phyloP scores from a whole-genome alignment of 169 alveolate species.

The Cyclospora cayetanensis region DNA sequence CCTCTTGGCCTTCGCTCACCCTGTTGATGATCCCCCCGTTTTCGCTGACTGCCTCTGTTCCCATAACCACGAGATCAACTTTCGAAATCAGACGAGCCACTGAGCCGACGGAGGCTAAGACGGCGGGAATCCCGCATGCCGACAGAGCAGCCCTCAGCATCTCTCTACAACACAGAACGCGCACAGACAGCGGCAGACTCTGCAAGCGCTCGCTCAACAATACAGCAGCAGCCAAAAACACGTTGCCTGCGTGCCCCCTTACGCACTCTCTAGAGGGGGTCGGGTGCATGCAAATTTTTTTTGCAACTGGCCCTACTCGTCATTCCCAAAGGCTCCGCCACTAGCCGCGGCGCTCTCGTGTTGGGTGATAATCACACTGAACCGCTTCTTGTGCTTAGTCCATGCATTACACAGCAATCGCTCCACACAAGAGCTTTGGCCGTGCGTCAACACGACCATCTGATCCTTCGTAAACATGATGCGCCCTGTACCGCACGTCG shows the following conservation, averaged over 20 bases:
- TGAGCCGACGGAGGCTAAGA: neutral
- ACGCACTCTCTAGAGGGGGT: no score
- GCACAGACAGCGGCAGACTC: no score
- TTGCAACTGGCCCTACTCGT: slow-evolving; percentile 35
- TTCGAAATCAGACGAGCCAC: neutral
- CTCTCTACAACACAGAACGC: neutral
- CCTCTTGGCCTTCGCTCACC: neutral
- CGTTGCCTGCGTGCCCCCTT: no score
- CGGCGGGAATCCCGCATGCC: neutral
- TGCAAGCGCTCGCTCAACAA: no score
- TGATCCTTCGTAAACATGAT: slow-evolving; percentile 51
- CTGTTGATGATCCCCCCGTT: slow-evolving; percentile 44
- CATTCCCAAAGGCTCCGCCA: neutral
- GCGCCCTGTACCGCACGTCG: slow-evolving; percentile 6
- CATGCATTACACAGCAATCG: slow-evolving; percentile 17
- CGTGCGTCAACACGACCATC: slow-evolving; percentile 51
- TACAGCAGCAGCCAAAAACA: no score
- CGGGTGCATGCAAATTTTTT: no score
- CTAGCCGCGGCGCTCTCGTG: neutral
- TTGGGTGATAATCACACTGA: slow-evolving; percentile 16
- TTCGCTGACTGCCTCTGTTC: slow-evolving; percentile 48
- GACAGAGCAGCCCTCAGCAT: neutral
- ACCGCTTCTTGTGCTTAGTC: slow-evolving; percentile 37
- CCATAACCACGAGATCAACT: slow-evolving; percentile 28
- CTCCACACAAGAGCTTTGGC: slow-evolving; percentile 51